These are phyloP conservation scores for Leucocoprinus sp. DNA, from an alignment of 768 basidiomycete species.

Conservation along the genomic window DNA sequence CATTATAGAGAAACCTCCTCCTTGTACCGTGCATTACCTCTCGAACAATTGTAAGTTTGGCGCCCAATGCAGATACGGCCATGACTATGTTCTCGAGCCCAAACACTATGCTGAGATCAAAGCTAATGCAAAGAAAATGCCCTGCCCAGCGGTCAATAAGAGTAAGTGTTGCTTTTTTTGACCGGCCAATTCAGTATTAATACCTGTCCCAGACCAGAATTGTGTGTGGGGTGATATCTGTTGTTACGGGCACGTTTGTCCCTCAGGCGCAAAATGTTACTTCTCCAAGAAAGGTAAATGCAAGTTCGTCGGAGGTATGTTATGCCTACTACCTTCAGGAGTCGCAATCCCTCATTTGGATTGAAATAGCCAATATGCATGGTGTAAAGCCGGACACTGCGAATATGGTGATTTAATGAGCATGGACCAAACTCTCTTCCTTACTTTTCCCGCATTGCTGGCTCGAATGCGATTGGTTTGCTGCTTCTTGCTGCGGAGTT, in stretches of 20 bases:
- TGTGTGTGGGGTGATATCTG: constrained; percentile 57
- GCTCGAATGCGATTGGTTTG: constrained; percentile 11
- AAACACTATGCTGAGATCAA: constrained; percentile 49
- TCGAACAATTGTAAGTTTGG: constrained; percentile 49
- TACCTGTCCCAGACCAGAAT: constrained; percentile 32
- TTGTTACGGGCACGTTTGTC: constrained; percentile 47
- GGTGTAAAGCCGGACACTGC: constrained; percentile 21
- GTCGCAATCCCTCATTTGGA: constrained; percentile 15
- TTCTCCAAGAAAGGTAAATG: constrained; percentile 49
- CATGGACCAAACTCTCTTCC: not conserved
- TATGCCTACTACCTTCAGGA: no score
- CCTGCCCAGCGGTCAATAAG: constrained; percentile 52
- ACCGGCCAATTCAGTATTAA: not conserved
- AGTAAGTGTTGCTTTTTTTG: constrained; percentile 24
- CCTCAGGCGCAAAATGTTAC: constrained; percentile 32
- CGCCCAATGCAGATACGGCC: constrained; percentile 48
- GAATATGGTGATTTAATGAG: not conserved
- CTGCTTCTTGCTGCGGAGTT: constrained; percentile 20
- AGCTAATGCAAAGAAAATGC: constrained; percentile 50
- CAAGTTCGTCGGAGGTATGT: constrained; percentile 54
- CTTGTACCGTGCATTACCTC: constrained; percentile 61
- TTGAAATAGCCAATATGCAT: constrained; percentile 31
- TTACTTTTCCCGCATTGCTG: not conserved
- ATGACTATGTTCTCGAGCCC: constrained; percentile 49
- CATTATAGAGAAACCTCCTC: constrained; percentile 48